Conservation (phyloP, 1,284 basidiomycete genomes). For the Malassezia sympodialis region DNA sequence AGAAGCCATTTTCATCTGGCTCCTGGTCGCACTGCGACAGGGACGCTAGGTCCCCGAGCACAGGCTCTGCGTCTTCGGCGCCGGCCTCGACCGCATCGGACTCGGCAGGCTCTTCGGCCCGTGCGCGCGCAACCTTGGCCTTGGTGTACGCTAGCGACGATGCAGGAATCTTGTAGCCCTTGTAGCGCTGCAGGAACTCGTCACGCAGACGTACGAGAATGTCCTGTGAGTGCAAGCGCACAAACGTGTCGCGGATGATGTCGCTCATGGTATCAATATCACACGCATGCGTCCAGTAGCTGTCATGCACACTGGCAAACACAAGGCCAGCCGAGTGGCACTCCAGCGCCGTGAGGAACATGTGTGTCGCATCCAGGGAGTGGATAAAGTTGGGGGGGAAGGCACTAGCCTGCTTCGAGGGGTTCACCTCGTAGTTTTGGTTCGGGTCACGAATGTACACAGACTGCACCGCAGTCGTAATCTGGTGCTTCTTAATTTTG, state of each 20-base stretch:
- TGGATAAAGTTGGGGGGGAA: conserved; percentile 99
- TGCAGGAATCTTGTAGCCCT: conserved; percentile 32
- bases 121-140: background rate
- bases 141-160: conserved; percentile 16
- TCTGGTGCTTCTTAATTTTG: conserved; percentile 64
- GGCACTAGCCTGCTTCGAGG: conserved; percentile 79
- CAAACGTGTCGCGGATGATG: conserved; percentile 84
- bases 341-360: conserved; percentile 92
- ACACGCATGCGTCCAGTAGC: conserved; percentile 94
- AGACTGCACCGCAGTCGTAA: conserved; percentile 69
- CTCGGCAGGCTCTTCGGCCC: conserved; percentile 4
- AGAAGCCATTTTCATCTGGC: conserved; percentile 51
- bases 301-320: conserved; percentile 95
- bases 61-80: conserved; percentile 4
- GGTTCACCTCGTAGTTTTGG: conserved; percentile 66
- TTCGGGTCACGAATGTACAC: conserved; percentile 89
- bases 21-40: background rate
- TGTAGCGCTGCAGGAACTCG: conserved; percentile 47
- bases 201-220: conserved; percentile 57
- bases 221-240: conserved; percentile 77
- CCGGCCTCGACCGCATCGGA: conserved; percentile 12
- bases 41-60: background rate
- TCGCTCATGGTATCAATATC: conserved; percentile 80
- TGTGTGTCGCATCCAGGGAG: conserved; percentile 93
- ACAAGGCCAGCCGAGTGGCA: conserved; percentile 53